Conservation (phyloP, 2,329 filamentous ascomycete genomes). For the Venturia aucupariae region DNA sequence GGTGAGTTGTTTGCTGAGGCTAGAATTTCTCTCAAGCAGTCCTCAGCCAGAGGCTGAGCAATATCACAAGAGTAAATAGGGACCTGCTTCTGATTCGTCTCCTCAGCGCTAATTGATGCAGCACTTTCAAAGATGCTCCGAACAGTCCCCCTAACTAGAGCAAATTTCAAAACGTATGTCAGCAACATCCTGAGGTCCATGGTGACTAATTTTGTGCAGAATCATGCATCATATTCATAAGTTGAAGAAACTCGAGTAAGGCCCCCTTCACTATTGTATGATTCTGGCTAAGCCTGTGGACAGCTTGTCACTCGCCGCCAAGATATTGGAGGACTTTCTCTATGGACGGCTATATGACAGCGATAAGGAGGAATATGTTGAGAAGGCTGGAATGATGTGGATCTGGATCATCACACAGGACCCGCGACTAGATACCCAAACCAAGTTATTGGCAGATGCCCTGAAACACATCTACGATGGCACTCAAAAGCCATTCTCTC, state of each 20-base stretch:
- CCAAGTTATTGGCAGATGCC: constrained; percentile 28
- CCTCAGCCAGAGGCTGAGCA: constrained; percentile 27
- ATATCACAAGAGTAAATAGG: constrained; percentile 35
- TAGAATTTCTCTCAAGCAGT: constrained; percentile 54
- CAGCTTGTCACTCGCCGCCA: constrained; percentile 26
- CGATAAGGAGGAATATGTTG: constrained; percentile 51
- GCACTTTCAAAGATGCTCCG: constrained; percentile 55
- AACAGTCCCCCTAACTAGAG: constrained; percentile 49
- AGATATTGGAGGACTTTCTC: constrained; percentile 56
- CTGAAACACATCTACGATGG: constrained; percentile 40
- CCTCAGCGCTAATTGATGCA: constrained; percentile 19
- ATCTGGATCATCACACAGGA: constrained; percentile 54
- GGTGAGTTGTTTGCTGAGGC: constrained; percentile 55
- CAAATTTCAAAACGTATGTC: constrained; percentile 50
- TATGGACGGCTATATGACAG: constrained; percentile 43
- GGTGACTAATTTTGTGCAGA: constrained; percentile 20
- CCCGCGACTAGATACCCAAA: constrained; percentile 27
- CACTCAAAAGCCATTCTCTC: constrained; percentile 41
- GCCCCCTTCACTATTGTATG: not conserved
- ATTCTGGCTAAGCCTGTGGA: not conserved
- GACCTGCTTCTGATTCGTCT: constrained; percentile 5
- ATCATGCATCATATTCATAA: constrained; percentile 60
- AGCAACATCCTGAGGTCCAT: constrained; percentile 6
- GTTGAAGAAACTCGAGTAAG: constrained; percentile 39
- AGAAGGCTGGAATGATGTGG: constrained; percentile 58